A percentile compares a stretch with the other conserved stretches of the same genome.
These are phyloP conservation scores for carrot (Daucus carota) DNA, from an alignment of 129 eudicot species.

Conservation along the genomic window DH1_v3.0 NC_030389.2:34877501-34878000, in stretches of 20 bases:
- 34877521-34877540: constrained; percentile 55
- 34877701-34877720: background rate
- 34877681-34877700: constrained; percentile 53
- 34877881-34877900: constrained; percentile 26
- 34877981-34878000: background rate
- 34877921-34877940: background rate
- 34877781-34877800: no score
- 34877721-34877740: background rate
- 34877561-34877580: constrained; percentile 58
- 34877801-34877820: background rate
- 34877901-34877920: constrained; percentile 27
- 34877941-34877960: background rate
- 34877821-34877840: no score
- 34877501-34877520: constrained; percentile 79
- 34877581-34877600: constrained; percentile 72
- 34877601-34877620: constrained; percentile 77
- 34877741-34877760: no score
- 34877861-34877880: constrained; percentile 12
- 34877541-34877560: constrained; percentile 49
- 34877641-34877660: constrained; percentile 65
- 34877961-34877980: background rate
- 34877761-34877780: no score
- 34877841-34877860: background rate
- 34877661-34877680: constrained; percentile 43
- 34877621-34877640: constrained; percentile 70